Conservation (phyloP, 169 alveolate genomes). For the Theileria luwenshuni region DNA sequence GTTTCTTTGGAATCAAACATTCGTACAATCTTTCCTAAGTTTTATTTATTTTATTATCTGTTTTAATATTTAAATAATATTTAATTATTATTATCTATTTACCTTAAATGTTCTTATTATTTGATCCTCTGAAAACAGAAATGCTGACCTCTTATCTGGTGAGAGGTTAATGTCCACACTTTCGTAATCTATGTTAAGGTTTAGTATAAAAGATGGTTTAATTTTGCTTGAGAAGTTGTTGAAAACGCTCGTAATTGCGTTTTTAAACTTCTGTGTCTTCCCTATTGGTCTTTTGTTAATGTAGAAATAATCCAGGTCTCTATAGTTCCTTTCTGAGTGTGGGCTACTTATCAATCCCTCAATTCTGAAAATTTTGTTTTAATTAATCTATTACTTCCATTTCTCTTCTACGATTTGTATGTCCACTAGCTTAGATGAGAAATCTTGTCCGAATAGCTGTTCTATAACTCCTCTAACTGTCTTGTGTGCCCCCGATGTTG, state of each 20-base stretch:
- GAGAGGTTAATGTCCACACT: constrained; percentile 73
- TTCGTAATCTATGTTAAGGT: constrained; percentile 58
- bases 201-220: constrained; percentile 68
- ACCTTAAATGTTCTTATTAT: constrained; percentile 49
- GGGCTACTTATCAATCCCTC: constrained; percentile 56
- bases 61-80: too few species aligned
- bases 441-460: constrained; percentile 65
- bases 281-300: constrained; percentile 76
- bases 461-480: constrained; percentile 57
- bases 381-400: constrained; percentile 28
- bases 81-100: not conserved
- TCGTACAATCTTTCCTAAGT: constrained; percentile 12
- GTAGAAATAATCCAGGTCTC: constrained; percentile 70
- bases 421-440: constrained; percentile 65
- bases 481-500: constrained; percentile 58
- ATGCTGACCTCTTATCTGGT: constrained; percentile 76
- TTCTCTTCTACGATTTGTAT: constrained; percentile 44
- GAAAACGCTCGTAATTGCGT: constrained; percentile 62
- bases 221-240: constrained; percentile 72
- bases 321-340: constrained; percentile 67
- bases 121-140: constrained; percentile 66
- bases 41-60: not conserved
- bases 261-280: constrained; percentile 63
- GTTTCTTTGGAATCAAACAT: not conserved
- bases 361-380: not conserved